These are phyloP conservation scores for Pleurozium schreberi DNA, from an alignment of 225 moss, liverwort and hornwort species.

Conservation along the genomic window DNA sequence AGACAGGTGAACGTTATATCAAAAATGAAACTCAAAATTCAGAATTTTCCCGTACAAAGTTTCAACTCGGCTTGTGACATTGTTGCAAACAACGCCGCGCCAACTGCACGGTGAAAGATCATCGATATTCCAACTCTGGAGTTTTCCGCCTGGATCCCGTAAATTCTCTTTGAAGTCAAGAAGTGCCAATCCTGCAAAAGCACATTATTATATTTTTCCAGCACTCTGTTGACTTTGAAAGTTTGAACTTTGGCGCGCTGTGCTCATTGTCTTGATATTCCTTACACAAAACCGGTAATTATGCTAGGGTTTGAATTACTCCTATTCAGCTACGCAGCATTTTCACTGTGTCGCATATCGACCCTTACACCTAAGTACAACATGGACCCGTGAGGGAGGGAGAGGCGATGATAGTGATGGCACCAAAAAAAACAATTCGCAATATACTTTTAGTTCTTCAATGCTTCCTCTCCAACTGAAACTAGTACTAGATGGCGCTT, in stretches of 20 bases:
- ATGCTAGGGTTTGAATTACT: neutral
- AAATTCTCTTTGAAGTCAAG: conserved; percentile 36
- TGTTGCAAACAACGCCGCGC: conserved; percentile 28
- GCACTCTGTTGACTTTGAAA: neutral
- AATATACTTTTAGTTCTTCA: neutral
- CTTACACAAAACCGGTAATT: neutral
- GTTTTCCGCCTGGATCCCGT: conserved; percentile 9
- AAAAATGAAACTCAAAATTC: neutral
- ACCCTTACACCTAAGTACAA: neutral
- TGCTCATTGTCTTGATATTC: neutral
- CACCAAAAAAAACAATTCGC: neutral
- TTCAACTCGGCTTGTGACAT: conserved; percentile 4
- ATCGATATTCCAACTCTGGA: conserved; percentile 19
- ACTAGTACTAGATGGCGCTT: neutral
- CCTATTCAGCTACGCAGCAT: neutral
- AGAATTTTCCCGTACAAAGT: conserved; percentile 1
- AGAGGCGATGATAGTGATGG: neutral
- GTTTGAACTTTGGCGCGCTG: neutral
- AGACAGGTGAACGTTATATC: neutral
- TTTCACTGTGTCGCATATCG: neutral
- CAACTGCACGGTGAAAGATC: conserved; percentile 39
- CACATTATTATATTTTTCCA: neutral
- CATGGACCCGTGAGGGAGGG: neutral
- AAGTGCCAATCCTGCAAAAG: conserved; percentile 35
- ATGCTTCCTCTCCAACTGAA: neutral